Conservation (phyloP, 2,329 filamentous ascomycete species). For the Colletotrichum sansevieriae region DNA sequence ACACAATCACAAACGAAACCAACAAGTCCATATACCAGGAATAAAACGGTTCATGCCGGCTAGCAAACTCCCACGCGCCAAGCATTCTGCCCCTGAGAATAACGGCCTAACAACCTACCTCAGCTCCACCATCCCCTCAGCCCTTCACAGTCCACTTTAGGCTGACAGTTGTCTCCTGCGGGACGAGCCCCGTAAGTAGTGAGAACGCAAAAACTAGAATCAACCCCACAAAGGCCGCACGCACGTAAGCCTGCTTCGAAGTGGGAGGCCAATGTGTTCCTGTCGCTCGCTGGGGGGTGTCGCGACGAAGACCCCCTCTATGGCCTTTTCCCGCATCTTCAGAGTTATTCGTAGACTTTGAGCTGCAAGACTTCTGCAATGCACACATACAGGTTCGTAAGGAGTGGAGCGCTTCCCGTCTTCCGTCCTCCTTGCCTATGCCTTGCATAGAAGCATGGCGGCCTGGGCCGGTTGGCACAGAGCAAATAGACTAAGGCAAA, state of each 20-base stretch:
- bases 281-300: conserved; percentile 13
- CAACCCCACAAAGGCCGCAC: conserved; percentile 56
- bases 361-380: conserved; percentile 33
- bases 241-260: conserved; percentile 39
- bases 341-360: conserved; percentile 30
- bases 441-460: conserved; percentile 5
- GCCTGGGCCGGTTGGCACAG: conserved; percentile 4
- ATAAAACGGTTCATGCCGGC: conserved; percentile 18
- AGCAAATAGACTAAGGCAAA: background rate
- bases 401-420: conserved; percentile 25
- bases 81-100: conserved; percentile 5
- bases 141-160: background rate
- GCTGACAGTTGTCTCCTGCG: conserved; percentile 53
- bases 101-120: background rate
- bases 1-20: background rate
- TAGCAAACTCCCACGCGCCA: conserved; percentile 15
- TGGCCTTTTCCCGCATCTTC: conserved; percentile 9
- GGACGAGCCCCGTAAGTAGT: conserved; percentile 51
- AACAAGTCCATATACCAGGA: background rate
- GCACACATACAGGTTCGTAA: conserved; percentile 13
- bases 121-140: conserved; percentile 2
- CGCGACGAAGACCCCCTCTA: conserved; percentile 21
- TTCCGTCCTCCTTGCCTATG: conserved; percentile 23
- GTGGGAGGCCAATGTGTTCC: conserved; percentile 29
- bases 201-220: background rate